phyloP scores from a whole-genome alignment of 306 rosid genomes.

The Hippophae tibetana region DNA sequence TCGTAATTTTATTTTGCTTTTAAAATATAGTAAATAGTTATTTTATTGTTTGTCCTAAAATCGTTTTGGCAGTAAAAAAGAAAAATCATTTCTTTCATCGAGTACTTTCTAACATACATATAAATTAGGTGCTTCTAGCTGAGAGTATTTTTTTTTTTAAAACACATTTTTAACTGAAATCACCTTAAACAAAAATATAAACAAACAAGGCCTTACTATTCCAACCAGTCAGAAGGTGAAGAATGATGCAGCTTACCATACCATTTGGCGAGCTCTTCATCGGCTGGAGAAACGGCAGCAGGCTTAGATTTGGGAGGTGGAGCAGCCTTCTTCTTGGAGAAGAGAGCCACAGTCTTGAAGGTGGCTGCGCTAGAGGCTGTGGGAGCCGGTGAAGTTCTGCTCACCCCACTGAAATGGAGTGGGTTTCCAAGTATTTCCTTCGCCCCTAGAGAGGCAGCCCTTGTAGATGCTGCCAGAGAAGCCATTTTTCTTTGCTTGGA shows the following conservation, averaged over 20 bases:
- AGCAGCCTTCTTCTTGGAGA: slow-evolving; percentile 62
- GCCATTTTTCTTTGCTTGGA: slow-evolving; percentile 34
- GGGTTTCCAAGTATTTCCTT: slow-evolving; percentile 87
- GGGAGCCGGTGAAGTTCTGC: slow-evolving; percentile 42
- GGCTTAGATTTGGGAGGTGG: slow-evolving; percentile 52
- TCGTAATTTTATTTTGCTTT: too few species aligned
- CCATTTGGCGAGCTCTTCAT: slow-evolving; percentile 98
- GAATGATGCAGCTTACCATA: slow-evolving; percentile 52
- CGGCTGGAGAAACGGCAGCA: slow-evolving; percentile 32
- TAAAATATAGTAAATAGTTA: too few species aligned
- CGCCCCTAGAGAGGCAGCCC: slow-evolving; percentile 64
- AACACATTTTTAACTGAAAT: background rate
- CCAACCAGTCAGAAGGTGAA: background rate
- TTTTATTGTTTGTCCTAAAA: too few species aligned
- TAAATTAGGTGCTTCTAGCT: too few species aligned
- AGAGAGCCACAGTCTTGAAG: slow-evolving; percentile 77
- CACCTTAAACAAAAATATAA: slow-evolving; percentile 11
- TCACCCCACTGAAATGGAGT: slow-evolving; percentile 48
- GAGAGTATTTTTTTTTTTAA: too few species aligned
- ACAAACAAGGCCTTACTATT: background rate
- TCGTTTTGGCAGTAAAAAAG: too few species aligned
- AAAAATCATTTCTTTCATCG: too few species aligned
- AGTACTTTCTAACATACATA: too few species aligned
- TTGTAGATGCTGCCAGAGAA: slow-evolving; percentile 58
- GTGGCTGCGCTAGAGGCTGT: slow-evolving; percentile 44